Conservation (phyloP, 75 land plant species). For the Selaginella moellendorffii region DNA sequence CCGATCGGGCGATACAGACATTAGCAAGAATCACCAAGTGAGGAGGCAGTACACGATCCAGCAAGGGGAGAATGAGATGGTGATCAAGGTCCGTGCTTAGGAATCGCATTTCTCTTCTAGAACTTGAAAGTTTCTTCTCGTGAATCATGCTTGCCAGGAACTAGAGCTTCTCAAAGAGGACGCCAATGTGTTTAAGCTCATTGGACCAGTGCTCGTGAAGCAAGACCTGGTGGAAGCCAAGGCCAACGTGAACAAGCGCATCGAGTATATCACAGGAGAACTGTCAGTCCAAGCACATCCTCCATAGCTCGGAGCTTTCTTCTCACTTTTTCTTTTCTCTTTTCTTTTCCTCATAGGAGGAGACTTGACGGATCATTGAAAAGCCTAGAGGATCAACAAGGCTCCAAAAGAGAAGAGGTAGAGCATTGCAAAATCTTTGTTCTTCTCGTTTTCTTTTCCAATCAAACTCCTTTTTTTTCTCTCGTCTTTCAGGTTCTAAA, state of each 20-base stretch:
- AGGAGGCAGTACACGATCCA: slow-evolving; percentile 95
- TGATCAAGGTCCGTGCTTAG: slow-evolving; percentile 60
- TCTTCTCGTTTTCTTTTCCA: background rate
- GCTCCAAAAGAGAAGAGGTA: slow-evolving; percentile 69
- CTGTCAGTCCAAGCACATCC: slow-evolving; percentile 29
- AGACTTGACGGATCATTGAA: slow-evolving; percentile 74
- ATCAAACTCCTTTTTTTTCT: slow-evolving; percentile 81
- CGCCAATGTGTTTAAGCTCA: slow-evolving; percentile 85
- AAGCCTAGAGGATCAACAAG: slow-evolving; percentile 80
- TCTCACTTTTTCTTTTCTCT: background rate
- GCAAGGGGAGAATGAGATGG: slow-evolving; percentile 97
- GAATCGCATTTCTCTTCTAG: slow-evolving; percentile 18
- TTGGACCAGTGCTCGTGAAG: slow-evolving; percentile 95
- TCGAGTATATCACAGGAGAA: slow-evolving; percentile 89
- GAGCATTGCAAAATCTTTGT: slow-evolving; percentile 8
- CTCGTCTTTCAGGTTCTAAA: slow-evolving; percentile 22
- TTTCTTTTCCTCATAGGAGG: slow-evolving; percentile 35
- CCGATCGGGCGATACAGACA: slow-evolving; percentile 33
- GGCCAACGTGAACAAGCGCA: slow-evolving; percentile 89
- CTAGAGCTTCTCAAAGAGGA: slow-evolving; percentile 71
- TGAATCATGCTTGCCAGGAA: slow-evolving; percentile 36
- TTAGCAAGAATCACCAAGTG: slow-evolving; percentile 91
- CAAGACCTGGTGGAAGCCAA: slow-evolving; percentile 97
- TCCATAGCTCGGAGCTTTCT: background rate
- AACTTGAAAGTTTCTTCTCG: slow-evolving; percentile 37